These are phyloP conservation scores for Uromyces viciae-fabae DNA, from an alignment of 1,284 basidiomycete species.

Conservation along the genomic window DNA sequence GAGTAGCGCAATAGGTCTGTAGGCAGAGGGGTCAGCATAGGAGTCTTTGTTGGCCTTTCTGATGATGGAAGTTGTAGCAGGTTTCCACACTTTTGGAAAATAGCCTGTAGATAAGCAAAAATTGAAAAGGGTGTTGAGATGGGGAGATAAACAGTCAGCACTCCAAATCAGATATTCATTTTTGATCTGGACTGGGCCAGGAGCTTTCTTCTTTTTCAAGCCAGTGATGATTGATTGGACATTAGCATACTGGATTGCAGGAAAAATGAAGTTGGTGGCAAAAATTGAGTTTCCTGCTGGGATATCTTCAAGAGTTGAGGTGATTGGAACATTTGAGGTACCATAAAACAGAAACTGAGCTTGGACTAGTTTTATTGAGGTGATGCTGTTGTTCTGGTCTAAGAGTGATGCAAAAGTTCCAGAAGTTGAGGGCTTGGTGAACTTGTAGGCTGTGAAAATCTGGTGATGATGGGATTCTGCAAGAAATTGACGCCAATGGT, in stretches of 20 bases:
- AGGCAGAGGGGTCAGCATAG: slow-evolving; percentile 3
- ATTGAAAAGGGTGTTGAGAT: neutral
- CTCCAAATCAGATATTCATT: neutral
- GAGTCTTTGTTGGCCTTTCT: neutral
- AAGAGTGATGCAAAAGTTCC: neutral
- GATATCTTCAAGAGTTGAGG: neutral
- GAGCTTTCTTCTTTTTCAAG: neutral
- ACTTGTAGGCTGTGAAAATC: neutral
- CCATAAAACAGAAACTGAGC: slow-evolving; percentile 1
- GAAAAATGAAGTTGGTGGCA: neutral
- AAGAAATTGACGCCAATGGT: slow-evolving; percentile 10
- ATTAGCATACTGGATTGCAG: neutral
- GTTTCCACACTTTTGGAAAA: slow-evolving; percentile 12
- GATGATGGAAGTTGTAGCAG: slow-evolving; percentile 10
- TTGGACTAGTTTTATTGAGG: slow-evolving; percentile 2
- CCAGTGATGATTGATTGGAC: neutral
- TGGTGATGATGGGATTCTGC: neutral
- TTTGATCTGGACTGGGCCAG: neutral
- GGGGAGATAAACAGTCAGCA: neutral
- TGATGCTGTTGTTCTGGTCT: neutral
- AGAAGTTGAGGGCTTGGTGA: neutral
- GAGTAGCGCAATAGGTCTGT: slow-evolving; percentile 26
- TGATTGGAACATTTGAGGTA: neutral
- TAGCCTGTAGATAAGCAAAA: slow-evolving; percentile 1
- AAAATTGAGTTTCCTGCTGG: neutral